Percentiles rank a stretch among this genome's conserved stretches.
These are phyloP conservation scores for Barnettozyma vustinii DNA, from an alignment of 805 yeast genomes.

Conservation along the genomic window DNA sequence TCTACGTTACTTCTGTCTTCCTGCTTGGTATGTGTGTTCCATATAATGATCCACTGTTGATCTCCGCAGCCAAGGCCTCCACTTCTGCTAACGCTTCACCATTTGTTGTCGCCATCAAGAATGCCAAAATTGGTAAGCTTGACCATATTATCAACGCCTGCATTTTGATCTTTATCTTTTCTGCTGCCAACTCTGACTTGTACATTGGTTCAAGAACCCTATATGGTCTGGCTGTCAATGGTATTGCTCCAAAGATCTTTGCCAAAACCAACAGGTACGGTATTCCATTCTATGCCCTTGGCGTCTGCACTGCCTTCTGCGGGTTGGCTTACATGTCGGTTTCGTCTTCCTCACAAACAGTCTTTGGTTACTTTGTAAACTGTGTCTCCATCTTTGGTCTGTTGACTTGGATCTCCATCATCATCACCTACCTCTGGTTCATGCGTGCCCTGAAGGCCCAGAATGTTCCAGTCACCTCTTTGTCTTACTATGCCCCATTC, in stretches of 20 bases:
- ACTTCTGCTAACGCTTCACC: constrained; percentile 73
- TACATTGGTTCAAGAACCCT: constrained; percentile 73
- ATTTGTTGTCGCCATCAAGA: constrained; percentile 73
- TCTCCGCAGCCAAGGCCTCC: constrained; percentile 41
- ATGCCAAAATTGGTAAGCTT: constrained; percentile 57
- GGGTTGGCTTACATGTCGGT: constrained; percentile 68
- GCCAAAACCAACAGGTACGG: constrained; percentile 62
- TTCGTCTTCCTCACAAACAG: constrained; percentile 46
- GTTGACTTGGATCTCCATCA: constrained; percentile 68
- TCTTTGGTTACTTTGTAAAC: constrained; percentile 67
- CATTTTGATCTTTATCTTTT: constrained; percentile 69
- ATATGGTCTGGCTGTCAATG: constrained; percentile 66
- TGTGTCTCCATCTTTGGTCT: constrained; percentile 73
- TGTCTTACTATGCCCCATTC: constrained; percentile 59
- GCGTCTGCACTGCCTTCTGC: constrained; percentile 45
- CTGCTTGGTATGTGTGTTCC: constrained; percentile 67
- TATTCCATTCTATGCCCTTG: constrained; percentile 59
- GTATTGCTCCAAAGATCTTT: constrained; percentile 67
- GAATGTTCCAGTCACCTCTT: constrained; percentile 50
- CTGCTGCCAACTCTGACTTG: constrained; percentile 77
- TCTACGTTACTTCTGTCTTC: constrained; percentile 57
- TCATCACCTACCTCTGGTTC: constrained; percentile 63
- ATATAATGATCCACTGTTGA: constrained; percentile 44
- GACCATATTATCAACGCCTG: constrained; percentile 77
- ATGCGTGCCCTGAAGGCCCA: constrained; percentile 62